These are phyloP conservation scores for Fonsecaea pedrosoi DNA, from an alignment of 2,329 filamentous ascomycete species.

Conservation along the genomic window DNA sequence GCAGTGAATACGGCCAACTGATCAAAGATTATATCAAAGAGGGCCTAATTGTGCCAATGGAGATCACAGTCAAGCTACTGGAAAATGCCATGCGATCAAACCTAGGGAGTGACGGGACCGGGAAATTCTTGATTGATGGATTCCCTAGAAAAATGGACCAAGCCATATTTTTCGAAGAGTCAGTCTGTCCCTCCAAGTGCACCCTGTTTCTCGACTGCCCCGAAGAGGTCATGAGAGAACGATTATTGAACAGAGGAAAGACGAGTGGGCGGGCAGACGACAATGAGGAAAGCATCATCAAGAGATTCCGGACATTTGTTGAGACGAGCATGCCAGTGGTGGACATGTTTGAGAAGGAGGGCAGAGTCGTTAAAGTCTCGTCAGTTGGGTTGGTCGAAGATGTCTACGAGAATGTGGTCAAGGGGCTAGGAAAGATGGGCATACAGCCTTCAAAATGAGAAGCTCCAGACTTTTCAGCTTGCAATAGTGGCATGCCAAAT, in stretches of 20 bases:
- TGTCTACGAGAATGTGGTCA: constrained; percentile 64
- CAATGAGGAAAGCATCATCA: constrained; percentile 93
- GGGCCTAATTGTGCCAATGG: constrained; percentile 97
- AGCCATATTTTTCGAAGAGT: constrained; percentile 88
- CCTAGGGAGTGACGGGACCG: constrained; percentile 64
- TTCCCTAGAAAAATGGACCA: constrained; percentile 99
- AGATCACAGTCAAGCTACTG: constrained; percentile 90
- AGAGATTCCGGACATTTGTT: constrained; percentile 91
- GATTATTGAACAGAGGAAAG: constrained; percentile 87
- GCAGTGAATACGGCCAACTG: constrained; percentile 87
- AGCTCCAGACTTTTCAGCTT: not conserved
- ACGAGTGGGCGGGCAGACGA: constrained; percentile 91
- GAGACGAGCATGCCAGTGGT: constrained; percentile 99
- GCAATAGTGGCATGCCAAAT: not conserved
- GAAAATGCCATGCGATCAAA: constrained; percentile 88
- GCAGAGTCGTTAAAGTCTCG: constrained; percentile 79
- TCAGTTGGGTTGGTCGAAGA: constrained; percentile 72
- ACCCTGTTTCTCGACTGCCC: constrained; percentile 95
- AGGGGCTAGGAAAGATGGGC: constrained; percentile 55
- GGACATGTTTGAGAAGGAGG: constrained; percentile 77
- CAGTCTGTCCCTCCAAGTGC: constrained; percentile 81
- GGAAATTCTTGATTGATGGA: constrained; percentile 78
- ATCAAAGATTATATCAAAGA: constrained; percentile 94
- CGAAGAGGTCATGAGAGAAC: constrained; percentile 83
- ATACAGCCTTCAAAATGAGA: constrained; percentile 34